These are phyloP conservation scores for Primulina tabacum DNA, from an alignment of 257 asterid species.

Conservation along the genomic window DNA sequence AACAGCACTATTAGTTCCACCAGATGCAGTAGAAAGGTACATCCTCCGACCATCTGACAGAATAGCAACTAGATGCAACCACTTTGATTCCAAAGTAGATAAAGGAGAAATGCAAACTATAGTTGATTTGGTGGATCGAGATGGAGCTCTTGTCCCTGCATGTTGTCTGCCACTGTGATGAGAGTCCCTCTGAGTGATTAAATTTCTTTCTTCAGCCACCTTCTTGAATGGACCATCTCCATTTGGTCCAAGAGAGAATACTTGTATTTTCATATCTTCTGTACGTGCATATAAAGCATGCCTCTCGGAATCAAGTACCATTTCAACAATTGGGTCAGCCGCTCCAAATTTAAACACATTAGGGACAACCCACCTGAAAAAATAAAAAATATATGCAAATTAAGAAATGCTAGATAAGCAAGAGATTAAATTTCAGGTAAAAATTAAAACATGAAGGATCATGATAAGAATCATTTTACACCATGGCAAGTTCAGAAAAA, in stretches of 20 bases:
- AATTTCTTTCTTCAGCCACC: constrained; percentile 88
- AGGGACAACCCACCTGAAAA: constrained; percentile 92
- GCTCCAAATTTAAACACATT: constrained; percentile 93
- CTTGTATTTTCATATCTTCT: constrained; percentile 92
- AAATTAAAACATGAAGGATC: constrained; percentile 18
- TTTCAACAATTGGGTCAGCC: constrained; percentile 84
- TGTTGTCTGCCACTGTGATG: constrained; percentile 71
- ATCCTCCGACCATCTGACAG: constrained; percentile 95
- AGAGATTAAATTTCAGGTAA: constrained; percentile 17
- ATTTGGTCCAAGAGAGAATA: constrained; percentile 73
- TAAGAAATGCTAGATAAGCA: constrained; percentile 18
- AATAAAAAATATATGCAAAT: constrained; percentile 15
- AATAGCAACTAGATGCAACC: constrained; percentile 89
- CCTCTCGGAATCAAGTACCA: constrained; percentile 94
- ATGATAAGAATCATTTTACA: constrained; percentile 1
- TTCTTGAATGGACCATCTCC: constrained; percentile 90
- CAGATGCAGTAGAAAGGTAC: constrained; percentile 88
- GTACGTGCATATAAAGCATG: constrained; percentile 83
- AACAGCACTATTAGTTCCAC: constrained; percentile 65
- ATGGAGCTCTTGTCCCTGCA: constrained; percentile 61
- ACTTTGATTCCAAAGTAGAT: constrained; percentile 83
- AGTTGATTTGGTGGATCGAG: constrained; percentile 66
- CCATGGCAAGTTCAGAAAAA: neutral
- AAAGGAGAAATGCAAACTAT: constrained; percentile 82
- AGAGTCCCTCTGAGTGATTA: constrained; percentile 80